These are phyloP conservation scores for Microcera coccophila DNA, from an alignment of 2,329 filamentous ascomycete genomes.

Conservation along the genomic window DNA sequence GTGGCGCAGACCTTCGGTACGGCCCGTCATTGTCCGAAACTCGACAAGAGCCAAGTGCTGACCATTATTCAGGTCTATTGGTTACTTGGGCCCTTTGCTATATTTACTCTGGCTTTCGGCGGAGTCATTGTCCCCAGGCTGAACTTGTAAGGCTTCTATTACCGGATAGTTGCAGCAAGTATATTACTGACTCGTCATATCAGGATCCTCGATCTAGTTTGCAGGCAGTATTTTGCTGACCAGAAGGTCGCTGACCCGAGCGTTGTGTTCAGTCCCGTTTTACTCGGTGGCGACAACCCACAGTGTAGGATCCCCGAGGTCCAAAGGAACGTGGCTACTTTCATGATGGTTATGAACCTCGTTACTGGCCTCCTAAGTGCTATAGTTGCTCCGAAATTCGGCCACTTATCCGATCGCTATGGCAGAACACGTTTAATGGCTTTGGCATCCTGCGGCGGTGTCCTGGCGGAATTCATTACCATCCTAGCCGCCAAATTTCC, in stretches of 20 bases:
- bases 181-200: conserved; percentile 10
- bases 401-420: conserved; percentile 80
- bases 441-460: conserved; percentile 68
- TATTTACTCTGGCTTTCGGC: conserved; percentile 84
- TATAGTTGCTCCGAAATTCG: conserved; percentile 75
- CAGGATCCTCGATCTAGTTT: conserved; percentile 75
- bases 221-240: conserved; percentile 75
- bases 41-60: conserved; percentile 13
- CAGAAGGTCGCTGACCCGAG: conserved; percentile 54
- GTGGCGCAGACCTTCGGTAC: conserved; percentile 61
- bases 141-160: conserved; percentile 57
- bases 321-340: conserved; percentile 70
- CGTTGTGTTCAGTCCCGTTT: conserved; percentile 59
- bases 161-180: conserved; percentile 1
- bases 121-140: conserved; percentile 81
- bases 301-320: conserved; percentile 80
- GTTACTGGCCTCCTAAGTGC: conserved; percentile 74
- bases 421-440: conserved; percentile 74
- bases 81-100: conserved; percentile 73
- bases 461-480: conserved; percentile 70
- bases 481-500: conserved; percentile 75
- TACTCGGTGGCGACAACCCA: conserved; percentile 66
- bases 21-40: conserved; percentile 19
- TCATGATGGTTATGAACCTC: conserved; percentile 72
- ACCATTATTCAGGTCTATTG: conserved; percentile 63